Percentiles rank a stretch among this genome's conserved stretches.
Evolutionary conservation across 2,329 filamentous ascomycete genomes (phyloP).

Genomic region (Xylariaceae sp.): DNA sequence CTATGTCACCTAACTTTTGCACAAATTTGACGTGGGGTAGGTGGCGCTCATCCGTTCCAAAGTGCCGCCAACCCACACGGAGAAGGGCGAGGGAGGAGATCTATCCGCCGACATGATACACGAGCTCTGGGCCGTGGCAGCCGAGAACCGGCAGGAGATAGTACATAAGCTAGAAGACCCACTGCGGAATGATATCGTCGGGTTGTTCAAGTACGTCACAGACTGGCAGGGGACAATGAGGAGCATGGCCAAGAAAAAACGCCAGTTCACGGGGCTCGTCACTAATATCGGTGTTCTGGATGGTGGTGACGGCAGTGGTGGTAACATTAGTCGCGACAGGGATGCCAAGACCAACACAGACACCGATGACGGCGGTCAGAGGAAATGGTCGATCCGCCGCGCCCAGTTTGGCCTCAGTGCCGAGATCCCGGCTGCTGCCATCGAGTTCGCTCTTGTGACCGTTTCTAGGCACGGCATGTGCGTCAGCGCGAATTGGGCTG

Average conservation of each 20-base stretch:
- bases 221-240: slow-evolving; percentile 32
- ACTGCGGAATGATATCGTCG: slow-evolving; percentile 32
- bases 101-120: slow-evolving; percentile 11
- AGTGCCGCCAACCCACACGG: background rate
- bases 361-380: background rate
- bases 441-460: slow-evolving; percentile 13
- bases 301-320: slow-evolving; percentile 10
- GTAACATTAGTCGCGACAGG: background rate
- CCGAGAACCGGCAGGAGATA: slow-evolving; percentile 28
- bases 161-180: slow-evolving; percentile 23
- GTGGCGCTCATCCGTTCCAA: slow-evolving; percentile 15
- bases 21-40: slow-evolving; percentile 12
- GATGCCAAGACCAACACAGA: background rate
- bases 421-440: slow-evolving; percentile 16
- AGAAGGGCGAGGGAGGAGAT: background rate
- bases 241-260: slow-evolving; percentile 25
- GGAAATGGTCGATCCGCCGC: slow-evolving; percentile 17
- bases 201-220: slow-evolving; percentile 31
- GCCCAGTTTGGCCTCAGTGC: slow-evolving; percentile 20
- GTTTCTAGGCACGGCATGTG: slow-evolving; percentile 17
- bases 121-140: slow-evolving; percentile 18
- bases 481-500: slow-evolving; percentile 19
- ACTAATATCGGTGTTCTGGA: slow-evolving; percentile 34
- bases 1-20: slow-evolving; percentile 17
- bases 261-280: slow-evolving; percentile 33